A percentile compares a stretch with the other conserved stretches of the same genome.
phyloP scores from a whole-genome alignment of 225 moss, liverwort and hornwort genomes.

The Bryum argenteum region DNA sequence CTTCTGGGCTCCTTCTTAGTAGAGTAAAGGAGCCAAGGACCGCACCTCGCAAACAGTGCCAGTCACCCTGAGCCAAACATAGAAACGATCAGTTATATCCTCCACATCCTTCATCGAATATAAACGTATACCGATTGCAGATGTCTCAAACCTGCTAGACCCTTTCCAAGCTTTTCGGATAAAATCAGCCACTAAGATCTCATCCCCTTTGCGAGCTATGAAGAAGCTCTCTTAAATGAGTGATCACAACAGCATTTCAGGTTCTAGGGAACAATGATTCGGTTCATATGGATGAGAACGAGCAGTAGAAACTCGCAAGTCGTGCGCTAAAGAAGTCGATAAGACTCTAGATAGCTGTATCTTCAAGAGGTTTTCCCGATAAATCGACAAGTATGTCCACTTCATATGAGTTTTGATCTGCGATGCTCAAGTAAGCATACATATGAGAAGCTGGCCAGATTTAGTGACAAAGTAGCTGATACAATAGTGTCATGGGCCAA shows the following conservation, averaged over 20 bases:
- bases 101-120: background rate
- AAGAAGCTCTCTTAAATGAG: background rate
- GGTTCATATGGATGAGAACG: background rate
- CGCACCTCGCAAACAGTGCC: constrained; percentile 82
- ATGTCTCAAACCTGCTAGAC: background rate
- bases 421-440: constrained; percentile 37
- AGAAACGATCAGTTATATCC: constrained; percentile 16
- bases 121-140: background rate
- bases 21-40: constrained; percentile 70
- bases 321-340: constrained; percentile 60
- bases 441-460: constrained; percentile 20
- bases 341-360: constrained; percentile 61
- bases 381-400: constrained; percentile 65
- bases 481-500: too few species aligned
- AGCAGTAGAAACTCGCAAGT: constrained; percentile 54
- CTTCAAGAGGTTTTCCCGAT: constrained; percentile 48
- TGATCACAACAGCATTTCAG: constrained; percentile 1
- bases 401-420: constrained; percentile 92
- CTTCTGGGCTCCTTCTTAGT: constrained; percentile 50
- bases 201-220: background rate
- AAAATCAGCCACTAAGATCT: background rate
- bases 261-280: constrained; percentile 9
- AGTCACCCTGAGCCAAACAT: constrained; percentile 64
- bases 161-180: background rate
- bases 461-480: background rate